Conservation (phyloP, 306 rosid genomes). For the Sophora flavescens region DNA sequence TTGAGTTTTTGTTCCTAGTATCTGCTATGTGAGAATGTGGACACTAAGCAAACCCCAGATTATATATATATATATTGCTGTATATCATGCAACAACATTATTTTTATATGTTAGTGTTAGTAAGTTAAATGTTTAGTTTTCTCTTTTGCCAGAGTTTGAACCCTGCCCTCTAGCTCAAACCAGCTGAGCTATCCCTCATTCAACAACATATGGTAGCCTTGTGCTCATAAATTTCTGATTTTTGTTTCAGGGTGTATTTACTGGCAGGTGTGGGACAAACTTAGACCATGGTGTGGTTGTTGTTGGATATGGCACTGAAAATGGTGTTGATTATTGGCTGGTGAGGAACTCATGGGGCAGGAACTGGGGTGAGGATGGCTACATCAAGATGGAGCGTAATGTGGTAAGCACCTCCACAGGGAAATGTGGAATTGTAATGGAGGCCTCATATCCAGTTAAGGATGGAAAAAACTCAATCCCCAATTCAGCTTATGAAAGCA, state of each 20-base stretch:
- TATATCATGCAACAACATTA: too few relatives aligned
- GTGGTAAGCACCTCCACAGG: slow-evolving; percentile 47
- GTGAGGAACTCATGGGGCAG: slow-evolving; percentile 98
- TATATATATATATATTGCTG: too few relatives aligned
- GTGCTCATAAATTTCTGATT: background rate
- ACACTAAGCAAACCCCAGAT: too few relatives aligned
- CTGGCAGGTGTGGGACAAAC: slow-evolving; percentile 72
- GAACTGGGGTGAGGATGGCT: slow-evolving; percentile 89
- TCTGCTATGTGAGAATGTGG: background rate
- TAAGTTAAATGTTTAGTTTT: too few relatives aligned
- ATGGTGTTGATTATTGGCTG: slow-evolving; percentile 88
- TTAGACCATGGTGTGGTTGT: slow-evolving; percentile 91
- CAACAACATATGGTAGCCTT: too few relatives aligned
- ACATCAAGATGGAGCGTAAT: slow-evolving; percentile 81
- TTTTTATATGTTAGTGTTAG: too few relatives aligned
- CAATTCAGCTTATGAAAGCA: slow-evolving; percentile 28
- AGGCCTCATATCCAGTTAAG: slow-evolving; percentile 86
- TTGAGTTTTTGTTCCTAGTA: background rate
- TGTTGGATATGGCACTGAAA: slow-evolving; percentile 86
- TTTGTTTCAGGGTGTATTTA: slow-evolving; percentile 76
- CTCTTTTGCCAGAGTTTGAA: too few relatives aligned
- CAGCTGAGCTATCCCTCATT: background rate
- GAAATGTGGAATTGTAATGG: slow-evolving; percentile 86
- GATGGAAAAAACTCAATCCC: slow-evolving; percentile 44
- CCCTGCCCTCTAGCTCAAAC: too few relatives aligned